Evolutionary conservation across 192 early-diverging fungal species (phyloP), one percentile per base, ranked within the genome.

Genomic region (Coemansia sp.): DNA sequence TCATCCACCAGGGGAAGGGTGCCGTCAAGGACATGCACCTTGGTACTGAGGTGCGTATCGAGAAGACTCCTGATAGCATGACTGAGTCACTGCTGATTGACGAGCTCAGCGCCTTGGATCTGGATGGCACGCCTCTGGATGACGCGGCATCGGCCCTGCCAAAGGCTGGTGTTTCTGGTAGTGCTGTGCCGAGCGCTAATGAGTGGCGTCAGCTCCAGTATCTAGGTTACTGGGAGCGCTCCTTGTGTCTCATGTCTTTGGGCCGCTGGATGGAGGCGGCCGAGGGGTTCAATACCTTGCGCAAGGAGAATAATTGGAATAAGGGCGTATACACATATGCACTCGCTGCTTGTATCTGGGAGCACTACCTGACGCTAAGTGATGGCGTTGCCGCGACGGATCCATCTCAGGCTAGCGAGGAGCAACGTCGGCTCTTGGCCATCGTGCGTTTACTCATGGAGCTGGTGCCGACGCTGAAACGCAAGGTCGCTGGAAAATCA

Each of bases 401-500:
- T 11, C 34, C 46, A 2, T 46, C 55, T 6, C 64, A 62, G 36
- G 41, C 64, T 31, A 36, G 40, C 34, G 46, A 63, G 3, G 76
- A 71, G 38, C 72, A 78, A 29, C 66, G 79, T 44, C n/a, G 62
- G 18, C 70, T 85, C 16, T 69, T 73, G 52, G 66, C 84, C 9
- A 83, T 87, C 13, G 89, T 92, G 24, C 60, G 75, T 12, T 72
- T 70, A 12, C 75, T 92, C 73, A 90, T 97, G 87, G 71, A 70
- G 22, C 84, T 88, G 31, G 92, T 97, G 11, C 89, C 90, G 15
- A 77, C 69, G 29, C 73, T 87, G 13, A 87, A 85, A 70, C 90
- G 91, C 81, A 94, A 89, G 71, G 88, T 97, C 11, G 95, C 93
- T 24, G 95, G 95, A 22, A 93, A 93, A 77, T 89, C 89, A 3